Percentiles rank a stretch among this genome's conserved stretches.
Evolutionary conservation across 2,329 filamentous ascomycete species (phyloP).

Genomic region (Hypoxylon sp.): DNA sequence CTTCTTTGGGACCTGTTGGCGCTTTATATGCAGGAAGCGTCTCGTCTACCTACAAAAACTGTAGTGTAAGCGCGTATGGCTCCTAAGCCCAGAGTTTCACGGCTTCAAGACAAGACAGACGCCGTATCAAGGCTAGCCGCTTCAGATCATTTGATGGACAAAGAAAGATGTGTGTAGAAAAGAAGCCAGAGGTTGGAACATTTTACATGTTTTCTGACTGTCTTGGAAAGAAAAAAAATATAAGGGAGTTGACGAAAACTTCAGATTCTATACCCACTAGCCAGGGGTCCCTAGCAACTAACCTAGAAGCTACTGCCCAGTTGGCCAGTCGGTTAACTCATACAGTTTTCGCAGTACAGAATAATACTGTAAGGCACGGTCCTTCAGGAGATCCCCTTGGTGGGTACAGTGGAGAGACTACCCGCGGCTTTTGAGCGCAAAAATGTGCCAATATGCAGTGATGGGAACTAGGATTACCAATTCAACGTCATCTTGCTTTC

Average conservation of each 20-base stretch:
- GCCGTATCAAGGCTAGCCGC: constrained; percentile 45
- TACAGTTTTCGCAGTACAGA: constrained; percentile 28
- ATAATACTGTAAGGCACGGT: constrained; percentile 34
- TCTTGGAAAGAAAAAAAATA: constrained; percentile 3
- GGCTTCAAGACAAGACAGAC: constrained; percentile 44
- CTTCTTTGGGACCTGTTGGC: constrained; percentile 29
- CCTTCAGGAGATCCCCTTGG: constrained; percentile 13
- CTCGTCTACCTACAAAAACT: constrained; percentile 39
- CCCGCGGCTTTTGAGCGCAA: constrained; percentile 16
- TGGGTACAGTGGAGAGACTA: constrained; percentile 23
- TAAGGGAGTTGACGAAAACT: constrained; percentile 5
- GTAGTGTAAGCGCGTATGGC: constrained; percentile 49
- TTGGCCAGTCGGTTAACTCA: constrained; percentile 1
- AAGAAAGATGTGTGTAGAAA: constrained; percentile 12
- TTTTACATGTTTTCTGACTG: constrained; percentile 19
- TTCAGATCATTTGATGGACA: constrained; percentile 23
- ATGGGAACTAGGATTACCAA: constrained; percentile 13
- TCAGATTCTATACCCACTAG: constrained; percentile 16
- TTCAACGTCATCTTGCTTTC: constrained; percentile 34
- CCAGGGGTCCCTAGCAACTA: constrained; percentile 6
- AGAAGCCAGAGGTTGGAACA: not conserved
- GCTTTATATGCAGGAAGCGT: constrained; percentile 34
- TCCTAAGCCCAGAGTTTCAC: constrained; percentile 33
- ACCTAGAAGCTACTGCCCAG: no score
- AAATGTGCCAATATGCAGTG: constrained; percentile 6